These are phyloP conservation scores for Populus pruinosa DNA, from an alignment of 345 rosid genomes.

Conservation along the genomic window DNA sequence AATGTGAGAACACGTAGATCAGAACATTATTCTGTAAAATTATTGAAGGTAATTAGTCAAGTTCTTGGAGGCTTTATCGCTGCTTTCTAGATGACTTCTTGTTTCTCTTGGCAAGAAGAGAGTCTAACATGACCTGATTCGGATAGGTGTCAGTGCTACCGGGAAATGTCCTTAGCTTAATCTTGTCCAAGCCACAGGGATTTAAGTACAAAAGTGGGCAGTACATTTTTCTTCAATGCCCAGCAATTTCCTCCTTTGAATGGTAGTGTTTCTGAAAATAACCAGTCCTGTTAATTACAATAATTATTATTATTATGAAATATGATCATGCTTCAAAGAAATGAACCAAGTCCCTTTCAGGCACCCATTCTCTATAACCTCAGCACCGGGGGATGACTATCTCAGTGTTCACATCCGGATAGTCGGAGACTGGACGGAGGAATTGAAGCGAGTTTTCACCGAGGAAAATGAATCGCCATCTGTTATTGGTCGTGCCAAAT, in stretches of 20 bases:
- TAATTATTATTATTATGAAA: neutral
- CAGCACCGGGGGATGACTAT: slow-evolving; percentile 82
- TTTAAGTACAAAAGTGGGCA: slow-evolving; percentile 94
- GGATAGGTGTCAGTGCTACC: slow-evolving; percentile 78
- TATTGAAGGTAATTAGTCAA: slow-evolving; percentile 50
- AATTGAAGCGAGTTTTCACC: slow-evolving; percentile 62
- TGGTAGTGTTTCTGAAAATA: slow-evolving; percentile 43
- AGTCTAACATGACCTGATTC: slow-evolving; percentile 17
- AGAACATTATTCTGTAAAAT: slow-evolving; percentile 61
- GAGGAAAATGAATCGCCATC: slow-evolving; percentile 50
- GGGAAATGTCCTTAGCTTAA: slow-evolving; percentile 75
- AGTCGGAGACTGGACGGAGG: slow-evolving; percentile 93
- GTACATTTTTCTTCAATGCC: slow-evolving; percentile 87
- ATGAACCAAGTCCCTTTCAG: slow-evolving; percentile 29
- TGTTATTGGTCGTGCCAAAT: slow-evolving; percentile 58
- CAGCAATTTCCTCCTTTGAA: slow-evolving; percentile 73
- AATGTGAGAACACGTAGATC: slow-evolving; percentile 75
- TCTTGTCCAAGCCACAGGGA: slow-evolving; percentile 87
- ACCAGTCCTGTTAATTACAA: neutral
- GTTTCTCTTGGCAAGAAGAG: neutral
- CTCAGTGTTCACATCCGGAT: slow-evolving; percentile 90
- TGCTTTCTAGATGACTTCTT: neutral
- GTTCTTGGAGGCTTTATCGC: neutral
- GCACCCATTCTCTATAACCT: slow-evolving; percentile 94
- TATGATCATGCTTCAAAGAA: neutral